Evolutionary conservation across 139 green algal genomes (phyloP).

Genomic region (Chlorella sp.): DNA sequence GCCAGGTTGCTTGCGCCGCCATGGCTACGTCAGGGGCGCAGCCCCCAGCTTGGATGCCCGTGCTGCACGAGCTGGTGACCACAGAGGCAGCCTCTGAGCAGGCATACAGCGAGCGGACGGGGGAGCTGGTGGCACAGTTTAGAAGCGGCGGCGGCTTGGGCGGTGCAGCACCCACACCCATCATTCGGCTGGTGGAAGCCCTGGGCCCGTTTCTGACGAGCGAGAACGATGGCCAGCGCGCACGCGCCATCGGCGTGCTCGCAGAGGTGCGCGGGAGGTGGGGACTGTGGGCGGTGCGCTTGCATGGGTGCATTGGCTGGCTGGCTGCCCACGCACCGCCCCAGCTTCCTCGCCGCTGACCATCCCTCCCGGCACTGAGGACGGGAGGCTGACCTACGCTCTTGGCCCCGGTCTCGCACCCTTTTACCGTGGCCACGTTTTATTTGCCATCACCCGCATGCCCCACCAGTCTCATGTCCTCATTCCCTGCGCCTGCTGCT

Average conservation of each 20-base stretch:
- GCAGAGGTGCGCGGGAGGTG: conserved; percentile 24
- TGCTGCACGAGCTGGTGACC: conserved; percentile 15
- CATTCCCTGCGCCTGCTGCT: not conserved
- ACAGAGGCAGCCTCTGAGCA: not conserved
- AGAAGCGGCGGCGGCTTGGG: not conserved
- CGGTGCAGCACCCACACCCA: not conserved
- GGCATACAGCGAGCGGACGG: not conserved
- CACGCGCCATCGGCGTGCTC: conserved; percentile 24
- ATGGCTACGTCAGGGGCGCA: not conserved
- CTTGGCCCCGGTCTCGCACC: too few species aligned
- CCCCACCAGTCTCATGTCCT: not conserved
- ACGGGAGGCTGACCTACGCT: too few species aligned
- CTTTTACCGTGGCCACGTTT: not conserved
- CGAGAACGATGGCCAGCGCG: conserved; percentile 29
- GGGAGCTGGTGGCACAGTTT: not conserved
- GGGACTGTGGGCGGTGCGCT: not conserved
- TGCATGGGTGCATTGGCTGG: not conserved
- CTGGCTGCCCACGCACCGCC: not conserved
- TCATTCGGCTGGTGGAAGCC: conserved; percentile 31
- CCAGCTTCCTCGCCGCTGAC: not conserved
- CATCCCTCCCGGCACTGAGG: too few species aligned
- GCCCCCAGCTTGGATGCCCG: not conserved
- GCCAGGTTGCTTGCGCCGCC: too few species aligned
- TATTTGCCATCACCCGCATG: not conserved
- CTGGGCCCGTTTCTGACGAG: conserved; percentile 38